Base-by-base conservation (phyloP, 257 asterid species). In the Solanum dulcamara region DNA sequence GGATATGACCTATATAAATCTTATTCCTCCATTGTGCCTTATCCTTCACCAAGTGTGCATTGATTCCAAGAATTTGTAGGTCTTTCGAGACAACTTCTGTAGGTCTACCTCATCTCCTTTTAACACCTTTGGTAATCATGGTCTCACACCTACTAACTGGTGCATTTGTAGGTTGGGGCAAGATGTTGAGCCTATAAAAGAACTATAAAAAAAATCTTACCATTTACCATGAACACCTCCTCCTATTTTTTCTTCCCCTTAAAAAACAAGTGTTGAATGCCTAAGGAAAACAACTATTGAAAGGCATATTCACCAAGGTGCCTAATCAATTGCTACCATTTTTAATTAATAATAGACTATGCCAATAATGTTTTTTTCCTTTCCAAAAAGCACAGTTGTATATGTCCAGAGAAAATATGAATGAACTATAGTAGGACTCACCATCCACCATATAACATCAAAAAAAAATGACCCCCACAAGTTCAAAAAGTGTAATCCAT, bases 401-500 rank as follows among this genome's bases (percentile, higher is more conserved):
- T 71, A 38, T 10, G 30, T 37, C 8, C n/a, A 18, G 10, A 35
- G 38, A 40, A 74, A n/a, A n/a, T 74, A 3, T 40, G 57, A 68
- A 74, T 40, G 55, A 75, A 44, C 20, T 24, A 75, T 15, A 26
- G 62, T 44, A 77, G 42, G 83, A 26, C 60, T 77, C 83, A 77
- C 62, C 83, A 46, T 46, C 83, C 10, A 46, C 62, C 62, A 28
- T 77, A 77, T 46, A 51, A 33, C 59, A 57, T 51, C 81, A 86
- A 83, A 42, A 44, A 44, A 46, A 84, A 75, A 81, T 83, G 83
- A 86, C 30, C 87, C 48, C 81, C 50, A 81, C 53, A 81, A 59
- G 84, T 79, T 77, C 85, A 86, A 50, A 81, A 50, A 50, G 86
- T 75, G 53, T 79, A 81, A 53, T 50, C 91, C 86, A 86, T 46